Base-by-base conservation (phyloP, 306 rosid genomes). In the Rosa rugosa region DNA sequence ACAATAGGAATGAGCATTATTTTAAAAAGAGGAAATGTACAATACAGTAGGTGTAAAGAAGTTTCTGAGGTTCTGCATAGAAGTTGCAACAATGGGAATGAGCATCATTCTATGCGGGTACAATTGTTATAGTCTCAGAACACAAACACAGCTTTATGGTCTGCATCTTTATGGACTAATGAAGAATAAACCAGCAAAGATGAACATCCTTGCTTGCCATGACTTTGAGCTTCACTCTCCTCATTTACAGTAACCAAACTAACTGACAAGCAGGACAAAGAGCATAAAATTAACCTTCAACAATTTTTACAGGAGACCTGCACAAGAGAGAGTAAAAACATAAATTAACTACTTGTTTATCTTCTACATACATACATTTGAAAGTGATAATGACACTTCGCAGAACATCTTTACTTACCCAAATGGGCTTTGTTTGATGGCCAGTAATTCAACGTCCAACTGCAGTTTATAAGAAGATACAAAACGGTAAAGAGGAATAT, bases 381-480 rank as follows among this genome's bases (percentile, higher is more conserved):
- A 62, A 47, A 71, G 65, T 23, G 71, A 56, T 38, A 56, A 53
- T 18, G 46, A 71, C 22, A 40, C 25, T 34, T 38, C 27, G 68
- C 42, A 11, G 22, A 38, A 73, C 91, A 25, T 25, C 38, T 60
- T 60, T 81, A 75, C 91, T 87, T 88, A 92, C 99, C 99, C 99
- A 78, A 91, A 92, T 78, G 99, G 97, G 60, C 86, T 95, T 83
- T 92, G 99, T 77, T 95, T 95, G 87, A 91, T 95, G 72, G 99
- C 44, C 68, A 95, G 93, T 69, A 92, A 83, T 76, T 95, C 99
- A 74, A 95, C 77, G 82, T 92, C 99, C 87, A 92, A 75, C 99
- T 90, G 91, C 85, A 84, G 57, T 76, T 83, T 53, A 75, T 8
- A 20, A 69, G 41, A 80, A 49, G 41, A 84, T 63, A 64, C 44